Conservation (phyloP, 371 early-diverging fungal species). For the Pancytospora philotis region DNA sequence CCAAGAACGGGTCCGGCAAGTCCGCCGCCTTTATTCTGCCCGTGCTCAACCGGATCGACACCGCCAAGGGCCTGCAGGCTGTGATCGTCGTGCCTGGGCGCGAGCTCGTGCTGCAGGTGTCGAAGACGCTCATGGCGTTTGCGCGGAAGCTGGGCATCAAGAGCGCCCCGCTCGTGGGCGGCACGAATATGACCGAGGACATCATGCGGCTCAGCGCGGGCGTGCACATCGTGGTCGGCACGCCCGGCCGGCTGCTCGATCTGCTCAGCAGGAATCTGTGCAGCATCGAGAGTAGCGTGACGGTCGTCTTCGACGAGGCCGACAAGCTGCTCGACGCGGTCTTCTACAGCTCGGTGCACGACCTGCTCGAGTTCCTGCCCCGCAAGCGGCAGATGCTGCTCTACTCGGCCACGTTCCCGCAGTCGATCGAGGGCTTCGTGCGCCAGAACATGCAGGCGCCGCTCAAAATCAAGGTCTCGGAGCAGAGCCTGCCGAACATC, state of each 20-base stretch:
- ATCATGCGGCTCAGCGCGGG: conserved; percentile 76
- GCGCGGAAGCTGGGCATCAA: conserved; percentile 61
- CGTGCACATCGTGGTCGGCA: conserved; percentile 92
- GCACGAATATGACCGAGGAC: conserved; percentile 82
- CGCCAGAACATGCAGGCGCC: conserved; percentile 64
- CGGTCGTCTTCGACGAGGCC: conserved; percentile 91
- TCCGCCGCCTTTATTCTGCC: conserved; percentile 86
- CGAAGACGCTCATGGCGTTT: not conserved
- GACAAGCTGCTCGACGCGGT: conserved; percentile 99
- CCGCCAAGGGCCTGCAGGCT: conserved; percentile 54
- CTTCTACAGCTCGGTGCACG: conserved; percentile 61
- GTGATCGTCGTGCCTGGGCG: conserved; percentile 86
- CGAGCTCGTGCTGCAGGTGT: conserved; percentile 84
- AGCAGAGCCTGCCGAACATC: conserved; percentile 76
- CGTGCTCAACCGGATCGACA: conserved; percentile 40
- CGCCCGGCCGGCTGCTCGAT: conserved; percentile 95
- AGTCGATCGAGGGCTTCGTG: conserved; percentile 81
- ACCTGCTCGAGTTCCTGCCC: conserved; percentile 71
- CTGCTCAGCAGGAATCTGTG: conserved; percentile 68
- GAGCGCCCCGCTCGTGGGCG: conserved; percentile 87
- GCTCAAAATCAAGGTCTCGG: conserved; percentile 84
- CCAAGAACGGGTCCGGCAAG: conserved; percentile 93
- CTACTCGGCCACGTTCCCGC: conserved; percentile 91
- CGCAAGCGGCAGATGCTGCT: conserved; percentile 78
- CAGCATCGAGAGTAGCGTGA: conserved; percentile 82